Evolutionary conservation across 2,329 filamentous ascomycete species (phyloP).

Genomic region (Boeremia exigua): DNA sequence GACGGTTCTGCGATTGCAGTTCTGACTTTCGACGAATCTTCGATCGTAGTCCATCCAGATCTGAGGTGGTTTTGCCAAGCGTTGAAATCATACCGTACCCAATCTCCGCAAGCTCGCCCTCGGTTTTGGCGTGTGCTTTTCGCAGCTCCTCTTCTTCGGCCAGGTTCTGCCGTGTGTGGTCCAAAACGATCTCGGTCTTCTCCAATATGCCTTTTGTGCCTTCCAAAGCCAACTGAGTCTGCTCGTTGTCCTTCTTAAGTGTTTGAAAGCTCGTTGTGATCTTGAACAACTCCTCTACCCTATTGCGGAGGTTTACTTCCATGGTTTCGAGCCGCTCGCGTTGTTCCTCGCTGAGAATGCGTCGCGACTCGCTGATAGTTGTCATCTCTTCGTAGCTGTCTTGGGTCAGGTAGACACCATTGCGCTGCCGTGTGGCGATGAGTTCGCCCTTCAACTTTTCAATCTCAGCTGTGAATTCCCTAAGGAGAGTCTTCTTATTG

Average conservation of each 20-base stretch:
- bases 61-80: constrained; percentile 75
- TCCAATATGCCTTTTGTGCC: constrained; percentile 82
- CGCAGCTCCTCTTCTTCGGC: constrained; percentile 80
- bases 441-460: constrained; percentile 94
- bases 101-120: constrained; percentile 74
- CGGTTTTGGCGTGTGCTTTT: constrained; percentile 85
- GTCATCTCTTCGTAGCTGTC: constrained; percentile 91
- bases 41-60: constrained; percentile 81
- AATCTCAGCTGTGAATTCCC: constrained; percentile 90
- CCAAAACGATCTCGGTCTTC: constrained; percentile 84
- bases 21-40: constrained; percentile 88
- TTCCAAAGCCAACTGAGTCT: constrained; percentile 72
- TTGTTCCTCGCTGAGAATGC: constrained; percentile 92
- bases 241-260: constrained; percentile 88
- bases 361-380: constrained; percentile 86
- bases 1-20: constrained; percentile 78
- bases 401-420: constrained; percentile 91
- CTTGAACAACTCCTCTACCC: constrained; percentile 88
- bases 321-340: constrained; percentile 89
- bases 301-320: constrained; percentile 88
- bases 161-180: constrained; percentile 75
- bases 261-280: constrained; percentile 86
- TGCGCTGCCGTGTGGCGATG: constrained; percentile 88
- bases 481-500: constrained; percentile 89
- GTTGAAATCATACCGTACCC: constrained; percentile 80